These are phyloP conservation scores for Mycena rosella DNA, from an alignment of 768 basidiomycete genomes.

Conservation along the genomic window DNA sequence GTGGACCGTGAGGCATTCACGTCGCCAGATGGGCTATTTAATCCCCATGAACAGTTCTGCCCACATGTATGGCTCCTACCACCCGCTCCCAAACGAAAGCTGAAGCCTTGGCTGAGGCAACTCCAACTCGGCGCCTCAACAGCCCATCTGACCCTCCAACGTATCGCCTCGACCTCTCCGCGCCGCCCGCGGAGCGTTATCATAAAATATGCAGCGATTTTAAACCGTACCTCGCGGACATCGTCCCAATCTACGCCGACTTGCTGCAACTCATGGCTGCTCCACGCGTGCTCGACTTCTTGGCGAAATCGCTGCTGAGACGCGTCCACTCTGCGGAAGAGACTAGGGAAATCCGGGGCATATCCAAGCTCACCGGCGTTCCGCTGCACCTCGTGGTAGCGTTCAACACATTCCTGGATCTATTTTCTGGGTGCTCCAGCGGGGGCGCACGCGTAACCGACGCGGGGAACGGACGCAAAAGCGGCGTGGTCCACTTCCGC, in stretches of 20 bases:
- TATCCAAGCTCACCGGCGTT: constrained; percentile 45
- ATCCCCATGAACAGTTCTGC: not conserved
- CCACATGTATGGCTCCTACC: constrained; percentile 27
- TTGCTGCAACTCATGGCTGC: constrained; percentile 41
- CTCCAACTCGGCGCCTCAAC: constrained; percentile 15
- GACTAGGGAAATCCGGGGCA: constrained; percentile 50
- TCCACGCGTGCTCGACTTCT: constrained; percentile 41
- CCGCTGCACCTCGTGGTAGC: constrained; percentile 52
- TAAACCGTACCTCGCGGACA: constrained; percentile 41
- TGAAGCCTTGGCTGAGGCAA: not conserved
- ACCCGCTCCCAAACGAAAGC: constrained; percentile 28
- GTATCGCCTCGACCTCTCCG: constrained; percentile 50
- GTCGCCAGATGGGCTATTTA: not conserved
- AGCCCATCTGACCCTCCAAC: constrained; percentile 39
- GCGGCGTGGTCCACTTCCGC: constrained; percentile 52
- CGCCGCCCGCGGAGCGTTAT: constrained; percentile 47
- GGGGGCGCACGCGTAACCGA: constrained; percentile 47
- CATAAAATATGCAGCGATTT: constrained; percentile 48
- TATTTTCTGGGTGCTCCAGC: constrained; percentile 55
- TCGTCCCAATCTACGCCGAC: constrained; percentile 46
- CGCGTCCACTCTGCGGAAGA: constrained; percentile 50
- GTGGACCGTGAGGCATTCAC: not conserved
- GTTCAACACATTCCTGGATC: constrained; percentile 55
- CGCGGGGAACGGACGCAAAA: constrained; percentile 32
- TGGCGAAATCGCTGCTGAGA: constrained; percentile 44